These are phyloP conservation scores for Cryphonectria nitschkei DNA, from an alignment of 2,329 filamentous ascomycete genomes.

Conservation along the genomic window DNA sequence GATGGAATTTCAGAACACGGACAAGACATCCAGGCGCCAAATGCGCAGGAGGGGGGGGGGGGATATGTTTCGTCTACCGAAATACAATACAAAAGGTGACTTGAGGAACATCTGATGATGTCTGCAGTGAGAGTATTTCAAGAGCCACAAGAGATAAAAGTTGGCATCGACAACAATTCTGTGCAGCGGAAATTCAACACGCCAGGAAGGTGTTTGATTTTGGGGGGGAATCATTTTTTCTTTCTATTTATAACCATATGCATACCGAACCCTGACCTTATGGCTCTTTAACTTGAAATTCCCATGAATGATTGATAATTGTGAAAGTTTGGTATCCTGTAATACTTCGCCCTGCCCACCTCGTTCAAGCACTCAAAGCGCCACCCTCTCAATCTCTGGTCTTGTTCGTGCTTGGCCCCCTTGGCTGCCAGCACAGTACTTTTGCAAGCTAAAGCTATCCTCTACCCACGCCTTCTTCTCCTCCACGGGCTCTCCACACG, in stretches of 20 bases:
- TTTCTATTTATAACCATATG: constrained; percentile 14
- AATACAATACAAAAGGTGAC: neutral
- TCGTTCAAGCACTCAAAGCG: neutral
- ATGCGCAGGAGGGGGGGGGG: neutral
- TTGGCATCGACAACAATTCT: neutral
- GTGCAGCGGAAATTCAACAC: neutral
- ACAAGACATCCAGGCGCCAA: neutral
- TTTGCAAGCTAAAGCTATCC: neutral
- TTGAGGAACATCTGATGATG: neutral
- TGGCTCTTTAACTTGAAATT: constrained; percentile 11
- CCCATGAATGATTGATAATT: neutral
- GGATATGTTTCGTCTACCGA: neutral
- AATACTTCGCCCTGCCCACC: neutral
- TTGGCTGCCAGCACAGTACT: neutral
- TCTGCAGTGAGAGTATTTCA: neutral
- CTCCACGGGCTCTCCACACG: neutral
- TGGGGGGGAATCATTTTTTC: constrained; percentile 25
- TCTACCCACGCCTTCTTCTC: no score
- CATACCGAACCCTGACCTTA: constrained; percentile 2
- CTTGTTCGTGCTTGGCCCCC: neutral
- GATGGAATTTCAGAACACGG: neutral
- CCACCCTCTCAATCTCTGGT: neutral
- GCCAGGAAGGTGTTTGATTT: constrained; percentile 5
- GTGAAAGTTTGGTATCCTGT: constrained; percentile 13
- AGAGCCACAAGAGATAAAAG: neutral